These are phyloP conservation scores for Nigrospora sphaerica DNA, from an alignment of 2,329 filamentous ascomycete species.

Conservation along the genomic window DNA sequence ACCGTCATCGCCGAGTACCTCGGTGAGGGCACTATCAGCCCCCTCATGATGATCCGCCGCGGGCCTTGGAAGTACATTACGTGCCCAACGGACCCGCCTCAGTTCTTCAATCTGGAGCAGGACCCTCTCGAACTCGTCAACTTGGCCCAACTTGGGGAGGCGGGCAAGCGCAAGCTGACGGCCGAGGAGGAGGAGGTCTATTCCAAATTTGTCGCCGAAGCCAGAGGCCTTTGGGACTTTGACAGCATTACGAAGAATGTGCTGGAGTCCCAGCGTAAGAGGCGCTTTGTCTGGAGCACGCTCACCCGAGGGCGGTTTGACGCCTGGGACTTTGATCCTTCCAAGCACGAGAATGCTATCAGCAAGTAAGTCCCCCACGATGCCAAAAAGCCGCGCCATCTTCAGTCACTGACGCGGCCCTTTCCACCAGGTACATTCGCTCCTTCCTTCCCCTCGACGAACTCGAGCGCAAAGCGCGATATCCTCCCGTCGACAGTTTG, in stretches of 20 bases:
- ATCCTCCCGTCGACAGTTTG: constrained; percentile 54
- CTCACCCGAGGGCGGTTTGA: constrained; percentile 70
- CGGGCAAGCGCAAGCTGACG: constrained; percentile 22
- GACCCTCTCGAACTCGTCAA: constrained; percentile 78
- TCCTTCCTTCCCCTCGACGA: constrained; percentile 76
- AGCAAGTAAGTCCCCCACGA: constrained; percentile 47
- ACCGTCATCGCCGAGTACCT: constrained; percentile 95
- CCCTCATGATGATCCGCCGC: constrained; percentile 89
- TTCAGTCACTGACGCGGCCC: constrained; percentile 1
- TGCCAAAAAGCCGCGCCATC: constrained; percentile 23
- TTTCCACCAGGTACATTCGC: constrained; percentile 64
- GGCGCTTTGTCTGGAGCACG: constrained; percentile 72
- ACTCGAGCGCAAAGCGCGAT: constrained; percentile 69
- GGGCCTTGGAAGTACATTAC: constrained; percentile 87
- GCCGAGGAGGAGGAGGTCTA: constrained; percentile 38
- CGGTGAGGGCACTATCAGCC: constrained; percentile 82
- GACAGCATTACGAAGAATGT: constrained; percentile 68
- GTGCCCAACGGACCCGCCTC: constrained; percentile 75
- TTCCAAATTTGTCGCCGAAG: constrained; percentile 66
- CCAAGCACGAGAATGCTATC: constrained; percentile 50
- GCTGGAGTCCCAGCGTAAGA: constrained; percentile 68
- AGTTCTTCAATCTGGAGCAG: constrained; percentile 70
- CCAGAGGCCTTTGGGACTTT: constrained; percentile 73
- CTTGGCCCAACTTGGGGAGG: constrained; percentile 42
- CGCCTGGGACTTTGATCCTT: constrained; percentile 79